Conservation (phyloP, 2,329 filamentous ascomycete species). For the Fusarium verrucosum region DNA sequence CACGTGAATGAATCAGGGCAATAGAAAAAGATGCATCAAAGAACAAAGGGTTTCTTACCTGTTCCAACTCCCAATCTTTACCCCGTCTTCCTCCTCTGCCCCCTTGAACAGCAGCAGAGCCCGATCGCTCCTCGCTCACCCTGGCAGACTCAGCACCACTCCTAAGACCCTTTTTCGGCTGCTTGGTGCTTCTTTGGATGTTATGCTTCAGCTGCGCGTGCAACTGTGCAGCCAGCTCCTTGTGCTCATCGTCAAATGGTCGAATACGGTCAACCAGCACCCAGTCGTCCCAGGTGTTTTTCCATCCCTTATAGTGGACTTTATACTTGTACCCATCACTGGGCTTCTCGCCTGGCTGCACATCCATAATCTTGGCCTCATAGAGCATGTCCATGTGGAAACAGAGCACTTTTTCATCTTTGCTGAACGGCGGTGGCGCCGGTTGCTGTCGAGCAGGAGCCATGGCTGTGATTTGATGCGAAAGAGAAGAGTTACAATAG, state of each 20-base stretch:
- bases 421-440: constrained; percentile 63
- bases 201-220: constrained; percentile 72
- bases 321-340: constrained; percentile 82
- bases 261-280: constrained; percentile 91
- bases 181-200: constrained; percentile 63
- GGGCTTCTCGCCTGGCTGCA: constrained; percentile 73
- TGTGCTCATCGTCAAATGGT: constrained; percentile 95
- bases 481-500: constrained; percentile 24
- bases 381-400: constrained; percentile 98
- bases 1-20: not conserved
- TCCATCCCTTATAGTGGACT: constrained; percentile 99
- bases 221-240: constrained; percentile 81
- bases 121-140: constrained; percentile 78
- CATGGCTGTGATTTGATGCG: constrained; percentile 46
- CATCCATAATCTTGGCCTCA: constrained; percentile 93
- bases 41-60: constrained; percentile 61
- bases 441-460: constrained; percentile 56
- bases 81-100: constrained; percentile 76
- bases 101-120: constrained; percentile 67
- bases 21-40: not conserved
- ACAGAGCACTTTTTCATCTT: constrained; percentile 95
- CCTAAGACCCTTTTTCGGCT: constrained; percentile 58
- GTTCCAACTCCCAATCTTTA: constrained; percentile 84
- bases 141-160: constrained; percentile 62
- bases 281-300: constrained; percentile 99